Evolutionary conservation across 495 filamentous ascomycete genomes (phyloP).

Genomic region (Neurospora tetrasperma): DNA sequence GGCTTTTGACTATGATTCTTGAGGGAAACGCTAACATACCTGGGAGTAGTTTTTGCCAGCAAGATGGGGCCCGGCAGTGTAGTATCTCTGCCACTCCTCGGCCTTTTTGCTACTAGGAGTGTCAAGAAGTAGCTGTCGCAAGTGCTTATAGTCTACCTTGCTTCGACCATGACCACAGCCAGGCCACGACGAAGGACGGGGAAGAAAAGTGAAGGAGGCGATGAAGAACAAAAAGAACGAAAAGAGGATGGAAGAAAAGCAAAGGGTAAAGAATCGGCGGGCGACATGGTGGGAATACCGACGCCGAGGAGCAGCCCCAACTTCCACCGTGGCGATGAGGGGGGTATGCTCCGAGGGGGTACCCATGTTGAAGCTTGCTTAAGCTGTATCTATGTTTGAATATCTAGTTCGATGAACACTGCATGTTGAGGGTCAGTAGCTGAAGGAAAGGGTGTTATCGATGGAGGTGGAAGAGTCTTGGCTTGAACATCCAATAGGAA

Average conservation of each 20-base stretch:
- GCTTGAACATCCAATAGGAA: background rate
- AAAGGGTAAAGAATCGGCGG: slow-evolving; percentile 62
- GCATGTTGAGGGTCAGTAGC: background rate
- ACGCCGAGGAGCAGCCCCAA: slow-evolving; percentile 37
- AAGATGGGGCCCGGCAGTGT: slow-evolving; percentile 79
- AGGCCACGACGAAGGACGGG: slow-evolving; percentile 32
- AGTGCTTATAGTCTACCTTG: slow-evolving; percentile 48
- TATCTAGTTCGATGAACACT: background rate
- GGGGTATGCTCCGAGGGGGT: slow-evolving; percentile 47
- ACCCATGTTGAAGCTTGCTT: background rate
- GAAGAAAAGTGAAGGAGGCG: slow-evolving; percentile 38
- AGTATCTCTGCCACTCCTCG: slow-evolving; percentile 81
- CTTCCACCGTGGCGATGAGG: slow-evolving; percentile 47
- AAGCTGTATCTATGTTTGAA: background rate
- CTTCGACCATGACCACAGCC: slow-evolving; percentile 22
- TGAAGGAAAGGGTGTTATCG: background rate
- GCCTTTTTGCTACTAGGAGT: slow-evolving; percentile 61
- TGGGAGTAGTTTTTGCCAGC: slow-evolving; percentile 75
- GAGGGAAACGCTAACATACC: slow-evolving; percentile 9
- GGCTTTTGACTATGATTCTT: background rate
- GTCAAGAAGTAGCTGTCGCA: slow-evolving; percentile 57
- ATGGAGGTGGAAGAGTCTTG: background rate
- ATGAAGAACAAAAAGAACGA: slow-evolving; percentile 53
- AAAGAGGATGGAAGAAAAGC: slow-evolving; percentile 44
- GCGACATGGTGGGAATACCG: slow-evolving; percentile 60